Evolutionary conservation across 139 green algal genomes (phyloP), one percentile per base, ranked within the genome.

Genomic region (Chlamydomonas sp.): DNA sequence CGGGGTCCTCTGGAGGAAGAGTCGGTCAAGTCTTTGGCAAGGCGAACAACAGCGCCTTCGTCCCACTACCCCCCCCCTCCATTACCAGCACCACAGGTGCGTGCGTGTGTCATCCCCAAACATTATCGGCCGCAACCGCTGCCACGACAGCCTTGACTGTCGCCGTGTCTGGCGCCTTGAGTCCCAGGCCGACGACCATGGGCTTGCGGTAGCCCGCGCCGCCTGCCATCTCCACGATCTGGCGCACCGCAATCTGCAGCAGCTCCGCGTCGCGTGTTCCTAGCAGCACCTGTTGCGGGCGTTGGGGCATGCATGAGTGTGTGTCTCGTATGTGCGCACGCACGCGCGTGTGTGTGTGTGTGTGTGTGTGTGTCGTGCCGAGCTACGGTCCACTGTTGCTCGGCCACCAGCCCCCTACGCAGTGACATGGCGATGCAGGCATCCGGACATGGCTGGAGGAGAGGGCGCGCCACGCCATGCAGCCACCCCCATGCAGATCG

Each of bases 161-260:
- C n/a, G n/a, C n/a, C n/a, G n/a, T n/a, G n/a, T n/a, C n/a, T n/a
- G n/a, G 60, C 6, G 76, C 57, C 49, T 77, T 75, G 1, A 86
- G 49, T 0, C 76, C 76, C 30, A 86, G 61, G 39, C 76, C 79
- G 48, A 81, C 58, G n/a, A 78, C 50, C 58, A 86, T 73, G 64
- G 80, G 76, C 64, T 70, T 81, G 47, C 24, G 71, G 73, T 50
- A 71, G 1, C 77, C 77, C 0, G 28, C 26, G 8, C 24, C 31
- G 5, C 50, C 66, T 0, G 75, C 47, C 24, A 30, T 24, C 48
- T 86, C 72, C 28, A 80, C 74, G 33, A 86, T 76, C 33, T 78
- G 76, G 31, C 76, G 64, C 0, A 76, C 76, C 33, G 72, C 76
- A 4, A 86, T 39, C 43, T 58, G 62, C 31, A 86, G 65, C 59